A percentile compares a stretch with the other conserved stretches of the same genome.
phyloP scores from a whole-genome alignment of 2,329 filamentous ascomycete species.

The Dactylella cylindrospora region DNA sequence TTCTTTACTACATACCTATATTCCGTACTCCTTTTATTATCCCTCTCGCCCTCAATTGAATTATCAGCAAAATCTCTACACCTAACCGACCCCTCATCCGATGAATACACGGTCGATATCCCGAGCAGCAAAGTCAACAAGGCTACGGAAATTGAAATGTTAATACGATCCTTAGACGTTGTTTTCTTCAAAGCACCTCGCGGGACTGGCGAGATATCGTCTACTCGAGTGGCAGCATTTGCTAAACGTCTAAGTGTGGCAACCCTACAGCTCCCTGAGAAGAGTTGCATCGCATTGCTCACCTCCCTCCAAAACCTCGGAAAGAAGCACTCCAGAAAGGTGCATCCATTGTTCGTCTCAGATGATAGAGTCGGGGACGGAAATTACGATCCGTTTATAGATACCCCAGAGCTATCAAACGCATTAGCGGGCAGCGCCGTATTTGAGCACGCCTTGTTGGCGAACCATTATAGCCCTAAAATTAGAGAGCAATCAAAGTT shows the following conservation, averaged over 20 bases:
- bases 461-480: conserved; percentile 81
- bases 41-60: conserved; percentile 82
- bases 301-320: conserved; percentile 75
- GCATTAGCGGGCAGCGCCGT: conserved; percentile 35
- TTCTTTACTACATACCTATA: conserved; percentile 97
- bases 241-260: conserved; percentile 84
- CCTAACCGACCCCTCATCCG: conserved; percentile 64
- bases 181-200: conserved; percentile 62
- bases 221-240: conserved; percentile 81
- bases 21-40: conserved; percentile 75
- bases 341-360: conserved; percentile 87
- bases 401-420: conserved; percentile 34
- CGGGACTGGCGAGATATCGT: conserved; percentile 51
- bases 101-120: conserved; percentile 51
- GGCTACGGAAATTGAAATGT: conserved; percentile 87
- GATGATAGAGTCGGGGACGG: conserved; percentile 88
- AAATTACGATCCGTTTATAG: conserved; percentile 53
- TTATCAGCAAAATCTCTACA: conserved; percentile 71
- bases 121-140: conserved; percentile 78
- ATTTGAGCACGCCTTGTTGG: conserved; percentile 58
- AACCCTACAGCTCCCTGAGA: conserved; percentile 84
- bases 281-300: conserved; percentile 77
- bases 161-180: conserved; percentile 80
- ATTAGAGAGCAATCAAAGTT: conserved; percentile 55
- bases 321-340: conserved; percentile 77